These are phyloP conservation scores for Candida morakotiae DNA, from an alignment of 805 yeast species.

Conservation along the genomic window DNA sequence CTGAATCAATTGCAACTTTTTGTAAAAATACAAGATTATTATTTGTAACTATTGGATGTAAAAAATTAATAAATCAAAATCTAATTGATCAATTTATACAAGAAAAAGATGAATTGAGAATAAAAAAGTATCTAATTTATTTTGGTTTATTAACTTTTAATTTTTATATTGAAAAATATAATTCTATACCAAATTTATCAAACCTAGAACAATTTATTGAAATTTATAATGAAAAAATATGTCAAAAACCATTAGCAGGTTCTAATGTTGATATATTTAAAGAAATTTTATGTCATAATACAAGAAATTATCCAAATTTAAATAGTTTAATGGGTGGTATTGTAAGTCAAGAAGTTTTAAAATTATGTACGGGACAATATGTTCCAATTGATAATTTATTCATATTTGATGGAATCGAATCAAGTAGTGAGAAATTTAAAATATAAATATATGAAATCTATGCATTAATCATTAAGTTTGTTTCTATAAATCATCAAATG, in stretches of 20 bases:
- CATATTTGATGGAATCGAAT: slow-evolving; percentile 67
- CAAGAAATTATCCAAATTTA: slow-evolving; percentile 52
- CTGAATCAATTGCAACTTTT: slow-evolving; percentile 43
- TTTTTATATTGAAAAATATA: slow-evolving; percentile 14
- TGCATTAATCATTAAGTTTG: not conserved
- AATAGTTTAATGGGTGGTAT: slow-evolving; percentile 79
- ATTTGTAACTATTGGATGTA: slow-evolving; percentile 46
- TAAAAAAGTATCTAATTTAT: slow-evolving; percentile 25
- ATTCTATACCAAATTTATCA: slow-evolving; percentile 14
- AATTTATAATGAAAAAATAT: slow-evolving; percentile 16
- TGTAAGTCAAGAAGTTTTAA: slow-evolving; percentile 79
- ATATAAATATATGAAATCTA: slow-evolving; percentile 6
- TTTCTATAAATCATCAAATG: slow-evolving; percentile 49
- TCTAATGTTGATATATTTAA: slow-evolving; percentile 16
- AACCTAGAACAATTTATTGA: slow-evolving; percentile 17
- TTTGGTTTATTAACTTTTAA: slow-evolving; percentile 38
- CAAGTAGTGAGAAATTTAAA: slow-evolving; percentile 43
- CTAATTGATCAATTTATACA: slow-evolving; percentile 10
- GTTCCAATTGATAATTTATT: slow-evolving; percentile 69
- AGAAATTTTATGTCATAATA: slow-evolving; percentile 34
- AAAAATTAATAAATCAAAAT: slow-evolving; percentile 14
- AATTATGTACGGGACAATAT: slow-evolving; percentile 74
- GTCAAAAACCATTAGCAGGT: slow-evolving; percentile 10
- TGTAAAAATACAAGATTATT: slow-evolving; percentile 59
- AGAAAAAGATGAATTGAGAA: slow-evolving; percentile 1